phyloP scores from a whole-genome alignment of 805 yeast genomes.

The Barnettozyma salicaria region DNA sequence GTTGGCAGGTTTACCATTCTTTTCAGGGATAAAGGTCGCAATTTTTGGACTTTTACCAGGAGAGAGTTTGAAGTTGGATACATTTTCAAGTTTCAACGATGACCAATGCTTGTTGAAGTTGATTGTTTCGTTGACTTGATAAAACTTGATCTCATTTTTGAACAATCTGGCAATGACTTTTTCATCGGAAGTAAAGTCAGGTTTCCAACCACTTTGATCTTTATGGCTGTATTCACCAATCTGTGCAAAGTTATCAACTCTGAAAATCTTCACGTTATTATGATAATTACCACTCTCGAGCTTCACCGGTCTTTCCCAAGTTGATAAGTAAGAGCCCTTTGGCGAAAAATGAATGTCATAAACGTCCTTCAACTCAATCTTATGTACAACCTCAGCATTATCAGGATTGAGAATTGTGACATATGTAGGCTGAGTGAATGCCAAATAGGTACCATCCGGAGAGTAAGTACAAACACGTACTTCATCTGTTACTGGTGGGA shows the following conservation, averaged over 20 bases:
- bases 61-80: slow-evolving; percentile 60
- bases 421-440: slow-evolving; percentile 60
- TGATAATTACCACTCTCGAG: slow-evolving; percentile 68
- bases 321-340: slow-evolving; percentile 67
- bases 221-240: slow-evolving; percentile 66
- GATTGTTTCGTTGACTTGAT: slow-evolving; percentile 40
- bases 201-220: slow-evolving; percentile 85
- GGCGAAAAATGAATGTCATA: slow-evolving; percentile 89
- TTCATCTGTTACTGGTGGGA: slow-evolving; percentile 33
- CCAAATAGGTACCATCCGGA: slow-evolving; percentile 61
- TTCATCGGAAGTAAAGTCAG: slow-evolving; percentile 87
- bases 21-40: slow-evolving; percentile 87
- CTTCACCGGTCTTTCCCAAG: slow-evolving; percentile 86
- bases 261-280: slow-evolving; percentile 77
- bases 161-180: slow-evolving; percentile 55
- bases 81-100: slow-evolving; percentile 48
- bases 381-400: slow-evolving; percentile 40
- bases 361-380: slow-evolving; percentile 56
- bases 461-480: slow-evolving; percentile 64
- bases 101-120: slow-evolving; percentile 50
- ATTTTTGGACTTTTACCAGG: slow-evolving; percentile 88
- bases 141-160: slow-evolving; percentile 62
- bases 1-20: slow-evolving; percentile 81
- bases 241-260: slow-evolving; percentile 42
- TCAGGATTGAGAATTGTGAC: slow-evolving; percentile 56